Evolutionary conservation across 208 protist genomes (phyloP).

Genomic region (Wallacemonas collosoma): DNA sequence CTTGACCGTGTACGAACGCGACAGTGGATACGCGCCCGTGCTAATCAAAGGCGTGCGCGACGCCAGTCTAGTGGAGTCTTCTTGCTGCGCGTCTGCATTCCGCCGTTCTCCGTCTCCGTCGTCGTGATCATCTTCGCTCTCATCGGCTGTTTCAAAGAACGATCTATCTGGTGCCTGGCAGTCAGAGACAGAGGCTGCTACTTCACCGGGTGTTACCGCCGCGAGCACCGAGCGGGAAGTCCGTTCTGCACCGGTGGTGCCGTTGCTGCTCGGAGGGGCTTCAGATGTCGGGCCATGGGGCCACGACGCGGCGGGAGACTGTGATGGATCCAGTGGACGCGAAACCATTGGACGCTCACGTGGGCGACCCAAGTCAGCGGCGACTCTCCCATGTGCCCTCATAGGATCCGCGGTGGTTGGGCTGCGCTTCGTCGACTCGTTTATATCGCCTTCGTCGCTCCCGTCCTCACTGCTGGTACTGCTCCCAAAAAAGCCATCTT

Average conservation of each 20-base stretch:
- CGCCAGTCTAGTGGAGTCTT: neutral
- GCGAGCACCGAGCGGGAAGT: neutral
- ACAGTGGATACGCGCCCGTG: too few species aligned
- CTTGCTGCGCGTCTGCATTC: neutral
- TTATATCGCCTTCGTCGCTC: neutral
- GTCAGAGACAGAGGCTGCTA: neutral
- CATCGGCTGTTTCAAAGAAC: neutral
- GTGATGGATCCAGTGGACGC: neutral
- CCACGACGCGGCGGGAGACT: neutral
- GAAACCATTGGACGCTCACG: neutral
- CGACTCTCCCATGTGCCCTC: too few species aligned
- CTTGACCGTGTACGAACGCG: neutral
- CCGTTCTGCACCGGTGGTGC: too few species aligned
- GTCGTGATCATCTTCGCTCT: neutral
- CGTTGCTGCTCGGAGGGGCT: too few species aligned
- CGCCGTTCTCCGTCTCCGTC: slow-evolving; percentile 2
- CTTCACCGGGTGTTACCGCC: neutral
- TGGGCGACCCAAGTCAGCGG: neutral
- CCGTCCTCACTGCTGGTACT: neutral
- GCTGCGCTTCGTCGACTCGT: neutral
- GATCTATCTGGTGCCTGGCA: neutral
- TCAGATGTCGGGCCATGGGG: neutral
- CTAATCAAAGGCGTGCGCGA: neutral
- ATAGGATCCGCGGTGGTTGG: neutral
- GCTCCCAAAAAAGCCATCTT: slow-evolving; percentile 18